These are phyloP conservation scores for Carex sylvatica DNA, from an alignment of 202 grass and related monocot species.

Conservation along the genomic window DNA sequence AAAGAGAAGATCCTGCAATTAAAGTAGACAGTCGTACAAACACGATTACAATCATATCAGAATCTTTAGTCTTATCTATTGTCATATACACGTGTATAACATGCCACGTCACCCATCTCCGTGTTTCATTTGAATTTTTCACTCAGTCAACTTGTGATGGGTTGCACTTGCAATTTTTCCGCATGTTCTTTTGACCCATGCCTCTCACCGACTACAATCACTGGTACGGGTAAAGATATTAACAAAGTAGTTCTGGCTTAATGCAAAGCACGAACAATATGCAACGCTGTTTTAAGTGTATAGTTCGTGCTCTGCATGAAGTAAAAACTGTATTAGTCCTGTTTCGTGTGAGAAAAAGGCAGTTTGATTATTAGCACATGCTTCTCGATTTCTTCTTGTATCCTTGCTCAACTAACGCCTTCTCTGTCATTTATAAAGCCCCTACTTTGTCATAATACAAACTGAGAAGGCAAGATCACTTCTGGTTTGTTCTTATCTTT, in stretches of 20 bases:
- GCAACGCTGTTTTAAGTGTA: too few relatives aligned
- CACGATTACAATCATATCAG: neutral
- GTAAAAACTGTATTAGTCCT: neutral
- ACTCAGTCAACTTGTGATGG: neutral
- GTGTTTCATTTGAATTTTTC: constrained; percentile 6
- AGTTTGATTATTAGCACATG: constrained; percentile 27
- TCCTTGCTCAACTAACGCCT: neutral
- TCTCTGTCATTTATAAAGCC: constrained; percentile 15
- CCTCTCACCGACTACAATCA: neutral
- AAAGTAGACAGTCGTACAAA: neutral
- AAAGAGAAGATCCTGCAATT: neutral
- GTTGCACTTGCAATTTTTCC: neutral
- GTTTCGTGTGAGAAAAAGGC: neutral
- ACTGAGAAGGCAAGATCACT: neutral
- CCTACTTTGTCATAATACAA: neutral
- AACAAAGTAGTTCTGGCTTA: too few relatives aligned
- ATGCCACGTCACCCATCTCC: neutral
- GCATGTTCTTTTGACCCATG: neutral
- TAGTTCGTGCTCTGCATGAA: too few relatives aligned
- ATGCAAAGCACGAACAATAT: too few relatives aligned
- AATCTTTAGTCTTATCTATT: neutral
- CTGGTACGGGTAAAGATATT: neutral
- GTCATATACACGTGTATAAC: neutral
- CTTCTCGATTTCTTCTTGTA: constrained; percentile 1
- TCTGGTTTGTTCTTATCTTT: neutral